These are phyloP conservation scores for Eucalyptus melliodora DNA, from an alignment of 345 rosid genomes.

Conservation along the genomic window DNA sequence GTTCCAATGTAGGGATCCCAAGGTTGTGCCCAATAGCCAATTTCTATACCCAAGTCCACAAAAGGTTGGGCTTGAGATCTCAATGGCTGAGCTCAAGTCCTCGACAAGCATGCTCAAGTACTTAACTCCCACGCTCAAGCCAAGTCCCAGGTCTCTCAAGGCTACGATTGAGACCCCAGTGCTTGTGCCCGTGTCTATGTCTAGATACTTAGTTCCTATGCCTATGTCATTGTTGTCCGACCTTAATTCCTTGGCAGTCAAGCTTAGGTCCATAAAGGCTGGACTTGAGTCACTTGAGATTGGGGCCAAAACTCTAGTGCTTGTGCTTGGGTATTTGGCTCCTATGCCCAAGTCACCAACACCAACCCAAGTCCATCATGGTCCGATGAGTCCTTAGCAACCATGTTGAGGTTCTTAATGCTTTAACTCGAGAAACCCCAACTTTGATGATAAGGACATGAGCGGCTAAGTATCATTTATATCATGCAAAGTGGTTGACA, in stretches of 20 bases:
- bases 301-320: background rate
- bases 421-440: background rate
- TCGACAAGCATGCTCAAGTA: background rate
- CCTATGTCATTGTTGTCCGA: background rate
- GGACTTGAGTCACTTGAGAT: background rate
- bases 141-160: background rate
- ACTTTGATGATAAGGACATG: accelerated
- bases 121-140: background rate
- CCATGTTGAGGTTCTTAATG: background rate
- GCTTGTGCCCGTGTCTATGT: background rate
- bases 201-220: background rate
- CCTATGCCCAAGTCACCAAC: background rate
- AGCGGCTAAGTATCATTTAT: accelerated
- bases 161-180: accelerated
- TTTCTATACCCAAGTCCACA: too few relatives aligned
- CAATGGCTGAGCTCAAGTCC: too few relatives aligned
- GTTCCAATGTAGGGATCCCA: too few relatives aligned
- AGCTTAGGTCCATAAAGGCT: background rate
- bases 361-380: background rate
- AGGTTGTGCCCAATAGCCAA: too few relatives aligned
- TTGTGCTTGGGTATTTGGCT: background rate
- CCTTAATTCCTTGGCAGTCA: background rate
- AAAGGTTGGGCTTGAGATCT: too few relatives aligned
- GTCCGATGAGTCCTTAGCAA: accelerated
- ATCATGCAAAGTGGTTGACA: accelerated